These are phyloP conservation scores for Bipolaris sorokiniana DNA, from an alignment of 2,329 filamentous ascomycete genomes.

Conservation along the genomic window DNA sequence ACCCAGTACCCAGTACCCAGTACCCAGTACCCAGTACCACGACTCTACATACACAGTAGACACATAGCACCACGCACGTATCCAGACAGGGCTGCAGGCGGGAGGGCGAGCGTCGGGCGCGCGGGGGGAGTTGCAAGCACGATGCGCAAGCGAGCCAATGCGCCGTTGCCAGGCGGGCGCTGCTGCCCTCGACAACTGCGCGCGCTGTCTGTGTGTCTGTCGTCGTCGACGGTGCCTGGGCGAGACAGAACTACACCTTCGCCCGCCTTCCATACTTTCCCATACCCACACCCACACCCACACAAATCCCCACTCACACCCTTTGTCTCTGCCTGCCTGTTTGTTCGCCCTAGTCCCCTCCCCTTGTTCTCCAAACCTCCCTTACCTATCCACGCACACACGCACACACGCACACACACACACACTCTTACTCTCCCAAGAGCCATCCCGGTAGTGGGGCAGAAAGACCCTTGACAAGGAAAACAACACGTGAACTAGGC, in stretches of 20 bases:
- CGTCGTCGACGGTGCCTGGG: constrained; percentile 16
- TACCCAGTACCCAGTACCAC: too few relatives aligned
- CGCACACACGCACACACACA: background rate
- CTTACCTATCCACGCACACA: background rate
- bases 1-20: too few relatives aligned
- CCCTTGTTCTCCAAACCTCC: background rate
- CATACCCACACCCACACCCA: background rate
- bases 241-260: background rate
- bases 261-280: background rate
- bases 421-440: constrained; percentile 11
- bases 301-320: background rate
- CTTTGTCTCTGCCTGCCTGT: constrained; percentile 7
- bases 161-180: constrained; percentile 25
- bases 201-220: background rate
- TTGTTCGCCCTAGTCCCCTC: constrained; percentile 21
- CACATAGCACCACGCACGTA: too few relatives aligned
- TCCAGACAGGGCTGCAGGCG: constrained; percentile 23
- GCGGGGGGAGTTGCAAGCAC: constrained; percentile 28
- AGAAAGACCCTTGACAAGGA: constrained; percentile 37
- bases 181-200: constrained; percentile 9
- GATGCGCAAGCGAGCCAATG: constrained; percentile 35
- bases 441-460: constrained; percentile 37
- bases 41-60: too few relatives aligned
- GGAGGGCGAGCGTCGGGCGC: constrained; percentile 22
- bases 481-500: constrained; percentile 48